Evolutionary conservation across 2,329 filamentous ascomycete species (phyloP), one percentile per base, ranked within the genome.

Genomic region (Phyllosticta capitalensis): DNA sequence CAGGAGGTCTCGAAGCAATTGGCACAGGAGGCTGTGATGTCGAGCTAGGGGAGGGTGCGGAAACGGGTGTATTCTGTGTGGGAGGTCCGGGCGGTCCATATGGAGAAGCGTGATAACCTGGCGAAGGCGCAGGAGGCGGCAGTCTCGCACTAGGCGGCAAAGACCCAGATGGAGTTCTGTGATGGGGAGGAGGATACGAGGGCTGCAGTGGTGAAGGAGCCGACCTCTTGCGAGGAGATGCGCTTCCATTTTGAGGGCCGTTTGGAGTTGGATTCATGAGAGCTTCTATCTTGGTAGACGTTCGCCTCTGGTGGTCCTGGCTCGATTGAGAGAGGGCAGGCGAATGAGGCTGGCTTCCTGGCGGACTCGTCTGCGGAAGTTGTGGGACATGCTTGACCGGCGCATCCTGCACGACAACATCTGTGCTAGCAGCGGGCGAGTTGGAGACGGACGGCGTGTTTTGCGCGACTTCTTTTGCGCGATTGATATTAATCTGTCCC

Each of bases 401-500:
- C 14, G 53, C 52, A 21, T 55, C 58, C 48, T 55, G 52, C 58
- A 30, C 45, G 54, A 54, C 49, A 53, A 45, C 50, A 21, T 60
- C 51, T 9, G 58, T 49, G 10, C 24, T 50, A 50, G 21, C 45
- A 38, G 21, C 30, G 3, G 58, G 33, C 28, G 54, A 53, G 7
- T 49, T 21, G 21, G 28, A 70, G 9, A 68, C 45, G 66, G 58
- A 20, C 65, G 62, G 20, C 63, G 66, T 20, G 67, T 67, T 56
- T 12, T 28, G 30, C 5, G 52, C 7, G 6, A 26, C 56, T 7
- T 59, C 56, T 20, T 67, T 71, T 9, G 63, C 67, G 17, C 64
- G 63, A 55, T 67, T 69, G 20, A 64, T 64, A 26, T 62, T 61
- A 59, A 75, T 61, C 59, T 68, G 67, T 22, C 80, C 75, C 62